Evolutionary conservation across 495 filamentous ascomycete species (phyloP), one percentile per base, ranked within the genome.

Genomic region (Rostrohypoxylon terebratum): DNA sequence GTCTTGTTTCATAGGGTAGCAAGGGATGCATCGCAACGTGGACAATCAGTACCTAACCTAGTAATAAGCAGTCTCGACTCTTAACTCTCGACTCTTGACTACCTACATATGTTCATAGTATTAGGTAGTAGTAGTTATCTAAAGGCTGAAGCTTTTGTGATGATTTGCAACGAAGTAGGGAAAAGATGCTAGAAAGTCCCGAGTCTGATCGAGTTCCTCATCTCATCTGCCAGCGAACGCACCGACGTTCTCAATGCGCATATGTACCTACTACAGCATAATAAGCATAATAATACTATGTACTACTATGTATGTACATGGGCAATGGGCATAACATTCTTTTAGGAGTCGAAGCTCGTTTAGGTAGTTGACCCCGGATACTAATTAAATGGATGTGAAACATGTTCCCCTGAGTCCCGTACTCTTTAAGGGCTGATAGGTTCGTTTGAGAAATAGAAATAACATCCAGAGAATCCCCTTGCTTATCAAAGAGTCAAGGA

Each of bases 21-120:
- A 44, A 16, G 57, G 60, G 66, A 61, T 42, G 71, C 57, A 69
- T 59, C 60, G 55, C 61, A 25, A 69, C 71, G 66, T 73, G 66
- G 54, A 42, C 50, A 9, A 51, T 18, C 68, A 20, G 55, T 64
- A 61, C 59, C n/a, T 68, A 60, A n/a, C n/a, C n/a, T n/a, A n/a
- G n/a, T n/a, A n/a, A 45, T 55, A 60, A 61, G 69, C 44, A 57
- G n/a, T 25, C 38, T 68, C 31, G 47, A 40, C 18, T 68, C 25
- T 55, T n/a, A n/a, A n/a, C n/a, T n/a, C n/a, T n/a, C n/a, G n/a
- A n/a, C n/a, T n/a, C n/a, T n/a, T n/a, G n/a, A n/a, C n/a, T n/a
- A n/a, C n/a, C n/a, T n/a, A n/a, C n/a, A n/a, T n/a, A n/a, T n/a
- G n/a, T n/a, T n/a, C n/a, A n/a, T n/a, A n/a, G n/a, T n/a, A n/a